Evolutionary conservation across 805 yeast genomes (phyloP).

Genomic region (Pichia phayaonensis): DNA sequence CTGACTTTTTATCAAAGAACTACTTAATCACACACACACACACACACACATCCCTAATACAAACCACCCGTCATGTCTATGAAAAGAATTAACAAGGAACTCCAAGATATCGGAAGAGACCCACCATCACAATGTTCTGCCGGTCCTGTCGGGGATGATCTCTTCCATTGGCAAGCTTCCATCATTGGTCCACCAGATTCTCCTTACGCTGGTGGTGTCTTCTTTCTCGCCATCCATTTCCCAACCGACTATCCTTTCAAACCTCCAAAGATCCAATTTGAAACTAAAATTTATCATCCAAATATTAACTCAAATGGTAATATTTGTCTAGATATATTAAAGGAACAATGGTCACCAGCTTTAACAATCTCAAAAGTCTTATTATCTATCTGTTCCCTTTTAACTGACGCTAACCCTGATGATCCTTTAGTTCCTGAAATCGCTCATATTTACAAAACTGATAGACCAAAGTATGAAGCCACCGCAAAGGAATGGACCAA

Average conservation of each 20-base stretch:
- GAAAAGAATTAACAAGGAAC: constrained; percentile 94
- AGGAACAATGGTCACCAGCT: constrained; percentile 99
- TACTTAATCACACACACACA: not conserved
- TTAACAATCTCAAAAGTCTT: constrained; percentile 92
- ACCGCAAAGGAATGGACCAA: constrained; percentile 98
- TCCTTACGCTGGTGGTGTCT: constrained; percentile 76
- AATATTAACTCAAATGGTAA: constrained; percentile 94
- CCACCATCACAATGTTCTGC: constrained; percentile 99
- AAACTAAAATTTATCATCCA: constrained; percentile 95
- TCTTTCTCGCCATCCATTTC: constrained; percentile 92
- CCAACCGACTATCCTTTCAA: constrained; percentile 99
- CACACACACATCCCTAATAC: not conserved
- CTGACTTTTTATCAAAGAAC: no score
- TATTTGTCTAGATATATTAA: constrained; percentile 92
- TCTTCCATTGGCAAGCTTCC: constrained; percentile 99
- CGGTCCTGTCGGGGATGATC: constrained; percentile 96
- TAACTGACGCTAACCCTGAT: constrained; percentile 97
- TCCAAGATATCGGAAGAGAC: constrained; percentile 94
- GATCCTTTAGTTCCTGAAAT: constrained; percentile 99
- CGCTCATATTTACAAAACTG: constrained; percentile 93
- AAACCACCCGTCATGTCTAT: constrained; percentile 53
- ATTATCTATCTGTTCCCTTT: constrained; percentile 86
- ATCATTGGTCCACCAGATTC: constrained; percentile 99
- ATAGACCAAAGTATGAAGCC: constrained; percentile 88
- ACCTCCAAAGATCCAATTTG: constrained; percentile 91